phyloP scores from a whole-genome alignment of 495 filamentous ascomycete genomes.

The Bacidia rubella region DNA sequence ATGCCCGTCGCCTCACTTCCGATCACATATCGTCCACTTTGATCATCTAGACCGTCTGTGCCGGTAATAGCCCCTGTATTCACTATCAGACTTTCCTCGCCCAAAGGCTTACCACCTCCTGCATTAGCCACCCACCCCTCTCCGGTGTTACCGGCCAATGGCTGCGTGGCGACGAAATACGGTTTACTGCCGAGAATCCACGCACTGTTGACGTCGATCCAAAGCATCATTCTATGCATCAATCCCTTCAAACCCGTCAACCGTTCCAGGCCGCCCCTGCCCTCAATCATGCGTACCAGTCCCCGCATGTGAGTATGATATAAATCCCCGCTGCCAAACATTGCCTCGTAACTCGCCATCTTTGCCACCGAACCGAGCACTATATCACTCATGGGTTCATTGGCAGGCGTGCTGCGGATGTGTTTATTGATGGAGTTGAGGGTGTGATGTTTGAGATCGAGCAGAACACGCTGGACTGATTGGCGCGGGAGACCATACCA shows the following conservation, averaged over 20 bases:
- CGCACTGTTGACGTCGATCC: slow-evolving; percentile 31
- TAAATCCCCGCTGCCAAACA: slow-evolving; percentile 25
- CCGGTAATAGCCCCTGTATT: too few relatives aligned
- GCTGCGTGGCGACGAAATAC: slow-evolving; percentile 19
- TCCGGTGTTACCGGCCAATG: slow-evolving; percentile 18
- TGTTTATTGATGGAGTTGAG: slow-evolving; percentile 27
- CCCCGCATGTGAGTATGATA: slow-evolving; percentile 31
- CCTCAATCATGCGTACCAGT: slow-evolving; percentile 20
- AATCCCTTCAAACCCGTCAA: slow-evolving; percentile 29
- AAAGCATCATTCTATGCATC: slow-evolving; percentile 29
- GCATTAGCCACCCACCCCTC: too few relatives aligned
- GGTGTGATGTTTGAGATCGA: slow-evolving; percentile 25
- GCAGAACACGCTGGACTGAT: slow-evolving; percentile 15
- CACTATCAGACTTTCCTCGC: too few relatives aligned
- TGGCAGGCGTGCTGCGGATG: slow-evolving; percentile 11
- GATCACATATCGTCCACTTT: too few relatives aligned
- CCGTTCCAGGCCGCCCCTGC: slow-evolving; percentile 25
- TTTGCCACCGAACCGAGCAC: slow-evolving; percentile 33
- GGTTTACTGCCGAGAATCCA: slow-evolving; percentile 21
- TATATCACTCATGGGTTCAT: slow-evolving; percentile 18
- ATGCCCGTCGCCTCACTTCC: too few relatives aligned
- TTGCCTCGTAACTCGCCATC: slow-evolving; percentile 35
- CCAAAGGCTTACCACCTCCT: too few relatives aligned
- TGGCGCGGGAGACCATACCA: slow-evolving; percentile 10
- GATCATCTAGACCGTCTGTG: too few relatives aligned